These are phyloP conservation scores for Thelonectria discophora DNA, from an alignment of 2,329 filamentous ascomycete genomes.

Conservation along the genomic window DNA sequence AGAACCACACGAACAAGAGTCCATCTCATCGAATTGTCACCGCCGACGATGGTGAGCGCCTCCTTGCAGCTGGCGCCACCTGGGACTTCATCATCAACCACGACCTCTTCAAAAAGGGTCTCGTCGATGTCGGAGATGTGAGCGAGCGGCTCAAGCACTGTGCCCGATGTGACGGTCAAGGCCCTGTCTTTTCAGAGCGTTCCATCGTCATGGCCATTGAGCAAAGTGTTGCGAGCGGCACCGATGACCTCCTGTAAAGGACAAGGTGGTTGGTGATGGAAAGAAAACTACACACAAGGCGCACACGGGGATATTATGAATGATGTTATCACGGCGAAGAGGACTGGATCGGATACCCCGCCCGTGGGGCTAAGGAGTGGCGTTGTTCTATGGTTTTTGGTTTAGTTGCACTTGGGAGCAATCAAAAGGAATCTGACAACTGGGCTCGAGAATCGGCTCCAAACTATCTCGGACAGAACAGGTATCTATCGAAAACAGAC, in stretches of 20 bases:
- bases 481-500: background rate
- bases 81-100: conserved; percentile 92
- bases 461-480: background rate
- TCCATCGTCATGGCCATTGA: conserved; percentile 79
- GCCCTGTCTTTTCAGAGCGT: conserved; percentile 85
- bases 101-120: conserved; percentile 76
- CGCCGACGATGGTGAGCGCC: conserved; percentile 70
- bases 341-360: conserved; percentile 39
- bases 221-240: conserved; percentile 78
- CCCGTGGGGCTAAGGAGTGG: conserved; percentile 40
- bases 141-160: conserved; percentile 78
- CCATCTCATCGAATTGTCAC: conserved; percentile 75
- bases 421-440: conserved; percentile 16
- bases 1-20: conserved; percentile 69
- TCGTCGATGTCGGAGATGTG: conserved; percentile 83
- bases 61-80: conserved; percentile 79
- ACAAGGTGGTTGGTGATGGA: background rate
- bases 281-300: conserved; percentile 19
- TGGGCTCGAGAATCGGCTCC: background rate
- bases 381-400: conserved; percentile 37
- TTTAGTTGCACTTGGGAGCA: conserved; percentile 17
- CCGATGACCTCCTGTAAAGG: conserved; percentile 72
- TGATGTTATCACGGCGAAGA: conserved; percentile 38
- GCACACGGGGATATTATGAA: conserved; percentile 34
- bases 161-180: conserved; percentile 85